Base-by-base conservation (phyloP, 2,329 filamentous ascomycete genomes). In the Monosporascus sp. region DNA sequence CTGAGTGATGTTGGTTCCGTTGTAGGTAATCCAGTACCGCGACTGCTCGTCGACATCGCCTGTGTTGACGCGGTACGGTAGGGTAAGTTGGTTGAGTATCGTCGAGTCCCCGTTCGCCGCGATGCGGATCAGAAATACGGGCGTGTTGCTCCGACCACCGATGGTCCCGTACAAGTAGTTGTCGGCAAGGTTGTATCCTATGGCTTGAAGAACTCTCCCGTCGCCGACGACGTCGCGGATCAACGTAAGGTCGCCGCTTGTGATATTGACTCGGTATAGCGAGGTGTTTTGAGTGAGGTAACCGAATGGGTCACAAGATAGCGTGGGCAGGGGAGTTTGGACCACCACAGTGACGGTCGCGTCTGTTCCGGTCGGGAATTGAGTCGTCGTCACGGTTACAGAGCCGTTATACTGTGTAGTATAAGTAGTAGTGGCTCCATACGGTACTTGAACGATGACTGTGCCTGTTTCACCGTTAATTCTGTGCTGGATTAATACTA, bases 131-230 rank as follows among this genome's bases (percentile, higher is more conserved):
- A 56, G 48, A n/a, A 47, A 36, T 14, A 18, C 5, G 11, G 46
- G 25, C 38, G 52, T 49, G 22, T 35, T 35, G 45, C 14, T 31
- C 27, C 9, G 27, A 4, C 24, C 41, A 17, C 50, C 48, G 18
- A 48, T 49, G 17, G 45, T 47, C 22, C 49, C 58, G 50, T 62
- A 62, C 14, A 62, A 51, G 48, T 47, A 57, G 49, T 59, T 59
- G 49, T 62, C 58, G 7, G 52, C 36, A n/a, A 55, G 41, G 31
- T 58, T 59, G 52, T 59, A 60, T 0, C 51, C 58, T n/a, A 60
- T 50, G 11, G 52, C 58, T 31, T 59, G 58, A 49, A 60, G 49
- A 17, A 22, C 20, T 17, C 25, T 22, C 39, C 54, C 27, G 44
- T 52, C 51, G 48, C 53, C 54, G 3, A 54, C 36, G 17, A 18